Conservation (phyloP, 495 filamentous ascomycete genomes). For the Hypoxylon subgilvum region DNA sequence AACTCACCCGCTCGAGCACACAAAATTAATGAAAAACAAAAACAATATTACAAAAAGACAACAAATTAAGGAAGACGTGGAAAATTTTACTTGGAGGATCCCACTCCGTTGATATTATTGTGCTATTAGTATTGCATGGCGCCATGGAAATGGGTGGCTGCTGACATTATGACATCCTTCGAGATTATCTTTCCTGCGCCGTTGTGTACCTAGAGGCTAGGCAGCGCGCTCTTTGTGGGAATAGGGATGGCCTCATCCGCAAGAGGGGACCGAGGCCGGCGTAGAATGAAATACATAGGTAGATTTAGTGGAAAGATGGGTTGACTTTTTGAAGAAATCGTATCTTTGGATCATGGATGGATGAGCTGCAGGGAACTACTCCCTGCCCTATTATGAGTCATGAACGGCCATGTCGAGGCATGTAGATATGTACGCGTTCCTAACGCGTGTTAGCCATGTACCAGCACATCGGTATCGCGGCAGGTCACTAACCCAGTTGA, state of each 20-base stretch:
- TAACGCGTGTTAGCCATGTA: neutral
- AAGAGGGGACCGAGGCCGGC: neutral
- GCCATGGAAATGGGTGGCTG: conserved; percentile 21
- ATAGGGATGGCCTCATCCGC: neutral
- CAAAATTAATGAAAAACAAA: conserved; percentile 23
- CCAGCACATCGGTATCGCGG: neutral
- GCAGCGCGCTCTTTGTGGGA: no score
- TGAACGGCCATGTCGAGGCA: conserved; percentile 13
- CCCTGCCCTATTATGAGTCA: conserved; percentile 2
- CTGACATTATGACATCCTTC: conserved; percentile 32
- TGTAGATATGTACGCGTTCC: neutral
- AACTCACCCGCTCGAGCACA: conserved; percentile 16
- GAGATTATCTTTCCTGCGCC: neutral
- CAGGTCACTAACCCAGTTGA: neutral
- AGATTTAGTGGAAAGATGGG: neutral
- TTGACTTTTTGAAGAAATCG: neutral
- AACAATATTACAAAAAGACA: neutral
- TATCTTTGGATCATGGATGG: neutral
- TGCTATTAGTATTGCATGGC: conserved; percentile 22
- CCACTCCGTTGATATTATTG: conserved; percentile 9
- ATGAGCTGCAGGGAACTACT: neutral
- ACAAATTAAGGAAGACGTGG: conserved; percentile 1
- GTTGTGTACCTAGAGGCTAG: neutral
- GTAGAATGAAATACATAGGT: neutral
- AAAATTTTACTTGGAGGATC: conserved; percentile 21